A percentile compares a stretch with the other conserved stretches of the same genome.
Conservation (phyloP, 768 basidiomycete genomes). For the Suillus brevipes region DNA sequence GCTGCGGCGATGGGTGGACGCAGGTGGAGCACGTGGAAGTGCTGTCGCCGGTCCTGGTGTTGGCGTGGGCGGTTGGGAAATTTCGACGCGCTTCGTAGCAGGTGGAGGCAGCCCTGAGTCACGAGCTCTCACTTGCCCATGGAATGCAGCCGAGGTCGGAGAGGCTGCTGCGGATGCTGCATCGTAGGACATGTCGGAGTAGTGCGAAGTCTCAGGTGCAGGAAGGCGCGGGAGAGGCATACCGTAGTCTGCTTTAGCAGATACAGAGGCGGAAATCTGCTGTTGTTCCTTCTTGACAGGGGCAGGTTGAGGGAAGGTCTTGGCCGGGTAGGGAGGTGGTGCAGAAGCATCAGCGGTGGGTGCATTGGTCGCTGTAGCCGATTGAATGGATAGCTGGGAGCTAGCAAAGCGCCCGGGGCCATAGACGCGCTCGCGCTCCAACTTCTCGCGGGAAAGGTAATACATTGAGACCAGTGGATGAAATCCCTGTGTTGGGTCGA, state of each 20-base stretch:
- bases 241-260: slow-evolving; percentile 66
- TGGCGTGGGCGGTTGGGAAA: slow-evolving; percentile 17
- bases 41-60: slow-evolving; percentile 32
- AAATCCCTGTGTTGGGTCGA: slow-evolving; percentile 90
- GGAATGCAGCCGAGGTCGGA: slow-evolving; percentile 60
- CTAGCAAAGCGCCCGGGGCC: slow-evolving; percentile 93
- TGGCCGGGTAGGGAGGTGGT: slow-evolving; percentile 21
- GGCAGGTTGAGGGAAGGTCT: slow-evolving; percentile 33
- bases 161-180: slow-evolving; percentile 45
- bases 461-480: slow-evolving; percentile 97
- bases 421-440: slow-evolving; percentile 92
- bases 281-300: slow-evolving; percentile 34
- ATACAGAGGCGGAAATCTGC: slow-evolving; percentile 26
- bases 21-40: slow-evolving; percentile 69
- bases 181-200: slow-evolving; percentile 82
- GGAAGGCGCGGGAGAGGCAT: slow-evolving; percentile 83
- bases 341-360: slow-evolving; percentile 21
- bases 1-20: slow-evolving; percentile 77
- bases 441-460: slow-evolving; percentile 92
- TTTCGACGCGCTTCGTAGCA: slow-evolving; percentile 34
- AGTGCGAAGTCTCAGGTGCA: slow-evolving; percentile 78
- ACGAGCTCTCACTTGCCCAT: slow-evolving; percentile 61
- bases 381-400: slow-evolving; percentile 73
- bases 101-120: slow-evolving; percentile 56
- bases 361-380: slow-evolving; percentile 22